Conservation (phyloP, 768 basidiomycete species). For the Plicaturopsis crispa region DNA sequence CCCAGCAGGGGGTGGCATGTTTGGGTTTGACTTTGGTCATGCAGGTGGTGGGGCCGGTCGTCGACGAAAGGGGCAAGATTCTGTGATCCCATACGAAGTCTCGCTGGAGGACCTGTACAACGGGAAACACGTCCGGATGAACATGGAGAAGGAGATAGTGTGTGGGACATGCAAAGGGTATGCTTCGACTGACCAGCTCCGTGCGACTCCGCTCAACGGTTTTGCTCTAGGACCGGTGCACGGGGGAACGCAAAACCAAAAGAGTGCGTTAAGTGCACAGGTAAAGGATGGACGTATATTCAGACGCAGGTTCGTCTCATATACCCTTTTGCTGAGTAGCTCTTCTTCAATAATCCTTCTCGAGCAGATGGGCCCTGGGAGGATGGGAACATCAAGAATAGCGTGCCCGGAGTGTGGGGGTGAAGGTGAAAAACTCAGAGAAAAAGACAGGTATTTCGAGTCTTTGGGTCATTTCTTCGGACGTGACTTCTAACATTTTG, state of each 20-base stretch:
- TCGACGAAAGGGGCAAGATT: slow-evolving; percentile 60
- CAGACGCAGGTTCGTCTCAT: slow-evolving; percentile 41
- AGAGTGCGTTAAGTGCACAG: slow-evolving; percentile 72
- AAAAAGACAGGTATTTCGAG: slow-evolving; percentile 64
- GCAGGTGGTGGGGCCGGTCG: slow-evolving; percentile 29
- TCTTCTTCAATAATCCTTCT: slow-evolving; percentile 1
- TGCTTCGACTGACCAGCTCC: slow-evolving; percentile 9
- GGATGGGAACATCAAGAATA: slow-evolving; percentile 42
- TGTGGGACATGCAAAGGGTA: slow-evolving; percentile 82
- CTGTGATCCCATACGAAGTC: slow-evolving; percentile 73
- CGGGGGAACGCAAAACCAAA: slow-evolving; percentile 81
- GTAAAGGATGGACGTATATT: slow-evolving; percentile 68
- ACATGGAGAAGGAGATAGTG: slow-evolving; percentile 77
- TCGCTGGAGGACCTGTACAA: slow-evolving; percentile 90
- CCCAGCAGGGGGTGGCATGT: slow-evolving; percentile 36
- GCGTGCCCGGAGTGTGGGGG: slow-evolving; percentile 69
- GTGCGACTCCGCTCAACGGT: slow-evolving; percentile 7
- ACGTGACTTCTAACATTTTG: not conserved
- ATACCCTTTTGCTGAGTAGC: not conserved
- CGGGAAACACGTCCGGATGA: slow-evolving; percentile 84
- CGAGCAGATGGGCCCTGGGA: slow-evolving; percentile 33
- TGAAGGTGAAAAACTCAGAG: slow-evolving; percentile 61
- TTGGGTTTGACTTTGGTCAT: slow-evolving; percentile 51
- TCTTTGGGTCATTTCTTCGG: not conserved
- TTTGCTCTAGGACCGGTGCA: slow-evolving; percentile 59